Conservation (phyloP, 1,139 yeast species). For the Candida tropicalis region DNA sequence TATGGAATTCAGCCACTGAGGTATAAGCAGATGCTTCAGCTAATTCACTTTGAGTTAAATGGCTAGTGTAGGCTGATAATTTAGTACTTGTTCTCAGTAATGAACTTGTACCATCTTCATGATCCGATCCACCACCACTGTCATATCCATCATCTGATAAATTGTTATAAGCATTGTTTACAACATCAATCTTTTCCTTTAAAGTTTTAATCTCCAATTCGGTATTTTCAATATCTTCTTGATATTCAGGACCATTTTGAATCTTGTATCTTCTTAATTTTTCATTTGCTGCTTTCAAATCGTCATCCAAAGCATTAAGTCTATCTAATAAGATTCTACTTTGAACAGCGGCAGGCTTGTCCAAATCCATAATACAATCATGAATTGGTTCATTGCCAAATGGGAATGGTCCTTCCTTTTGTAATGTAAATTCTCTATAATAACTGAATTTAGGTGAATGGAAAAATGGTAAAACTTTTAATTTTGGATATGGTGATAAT, state of each 20-base stretch:
- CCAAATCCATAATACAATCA: slow-evolving; percentile 61
- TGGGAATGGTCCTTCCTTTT: slow-evolving; percentile 55
- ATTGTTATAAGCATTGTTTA: slow-evolving; percentile 24
- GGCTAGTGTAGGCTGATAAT: slow-evolving; percentile 33
- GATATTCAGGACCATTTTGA: slow-evolving; percentile 11
- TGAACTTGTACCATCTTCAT: slow-evolving; percentile 13
- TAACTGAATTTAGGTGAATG: slow-evolving; percentile 78
- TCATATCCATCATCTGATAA: slow-evolving; percentile 18
- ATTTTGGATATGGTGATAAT: slow-evolving; percentile 53
- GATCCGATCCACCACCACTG: slow-evolving; percentile 9
- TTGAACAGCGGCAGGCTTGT: slow-evolving; percentile 59
- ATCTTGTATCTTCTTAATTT: slow-evolving; percentile 27
- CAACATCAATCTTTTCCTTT: slow-evolving; percentile 28
- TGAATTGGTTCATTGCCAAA: slow-evolving; percentile 75
- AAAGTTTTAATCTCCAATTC: slow-evolving; percentile 27
- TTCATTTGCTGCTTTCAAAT: slow-evolving; percentile 38
- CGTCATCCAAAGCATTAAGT: slow-evolving; percentile 44
- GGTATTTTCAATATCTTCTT: slow-evolving; percentile 30
- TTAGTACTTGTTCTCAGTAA: slow-evolving; percentile 15
- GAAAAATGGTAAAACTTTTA: slow-evolving; percentile 65
- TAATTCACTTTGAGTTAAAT: slow-evolving; percentile 27
- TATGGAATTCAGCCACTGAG: slow-evolving; percentile 53
- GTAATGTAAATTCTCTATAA: slow-evolving; percentile 59
- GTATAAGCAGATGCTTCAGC: slow-evolving; percentile 14
- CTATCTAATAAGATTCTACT: slow-evolving; percentile 43